Percentiles rank a stretch among this genome's conserved stretches.
Evolutionary conservation across 2,329 filamentous ascomycete genomes (phyloP).

Genomic region (Pyrenophora graminea): DNA sequence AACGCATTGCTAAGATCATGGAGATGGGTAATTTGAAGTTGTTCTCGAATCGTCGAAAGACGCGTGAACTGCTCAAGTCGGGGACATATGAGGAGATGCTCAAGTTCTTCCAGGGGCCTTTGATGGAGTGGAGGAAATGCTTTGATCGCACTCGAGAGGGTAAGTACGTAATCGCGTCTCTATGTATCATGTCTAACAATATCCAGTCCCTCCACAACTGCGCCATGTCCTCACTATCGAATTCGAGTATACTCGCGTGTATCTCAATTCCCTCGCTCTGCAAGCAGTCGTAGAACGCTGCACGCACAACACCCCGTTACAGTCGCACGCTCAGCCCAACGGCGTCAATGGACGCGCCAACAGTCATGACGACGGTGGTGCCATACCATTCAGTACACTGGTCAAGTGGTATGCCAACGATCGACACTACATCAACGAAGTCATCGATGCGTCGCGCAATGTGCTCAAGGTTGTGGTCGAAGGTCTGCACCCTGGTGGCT

Average conservation of each 20-base stretch:
- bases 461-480: constrained; percentile 78
- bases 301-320: constrained; percentile 68
- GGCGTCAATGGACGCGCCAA: constrained; percentile 27
- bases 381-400: constrained; percentile 52
- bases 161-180: constrained; percentile 12
- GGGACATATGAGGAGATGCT: constrained; percentile 82
- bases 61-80: constrained; percentile 83
- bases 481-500: constrained; percentile 72
- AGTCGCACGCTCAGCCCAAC: constrained; percentile 40
- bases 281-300: constrained; percentile 95
- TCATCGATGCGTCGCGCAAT: constrained; percentile 76
- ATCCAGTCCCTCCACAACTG: constrained; percentile 60
- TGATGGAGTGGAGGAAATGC: constrained; percentile 77
- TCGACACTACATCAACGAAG: constrained; percentile 66
- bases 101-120: constrained; percentile 76
- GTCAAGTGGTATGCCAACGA: constrained; percentile 61
- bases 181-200: constrained; percentile 22
- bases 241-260: constrained; percentile 92
- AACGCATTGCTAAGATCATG: constrained; percentile 90
- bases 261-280: constrained; percentile 89
- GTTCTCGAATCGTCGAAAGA: constrained; percentile 85
- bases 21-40: constrained; percentile 85
- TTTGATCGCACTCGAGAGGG: constrained; percentile 73
- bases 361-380: constrained; percentile 41
- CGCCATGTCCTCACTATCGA: constrained; percentile 86